Evolutionary conservation across 495 filamentous ascomycete genomes (phyloP).

Genomic region (Aspergillus ellipticus): DNA sequence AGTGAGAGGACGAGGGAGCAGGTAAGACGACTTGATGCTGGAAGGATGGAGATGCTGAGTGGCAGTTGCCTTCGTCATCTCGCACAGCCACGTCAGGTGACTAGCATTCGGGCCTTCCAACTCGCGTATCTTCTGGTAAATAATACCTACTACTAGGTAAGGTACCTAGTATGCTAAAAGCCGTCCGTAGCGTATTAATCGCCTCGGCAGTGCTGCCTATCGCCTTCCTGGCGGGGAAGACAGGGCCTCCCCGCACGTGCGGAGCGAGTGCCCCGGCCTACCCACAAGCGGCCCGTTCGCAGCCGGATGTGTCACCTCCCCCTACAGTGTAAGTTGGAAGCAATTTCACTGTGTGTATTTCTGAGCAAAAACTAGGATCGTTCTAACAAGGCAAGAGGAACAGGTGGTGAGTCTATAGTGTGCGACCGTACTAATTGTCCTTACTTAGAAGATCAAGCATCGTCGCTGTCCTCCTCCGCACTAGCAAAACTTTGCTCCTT

Average conservation of each 20-base stretch:
- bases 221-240: neutral
- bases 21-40: neutral
- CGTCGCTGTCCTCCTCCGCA: constrained; percentile 22
- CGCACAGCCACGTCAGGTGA: neutral
- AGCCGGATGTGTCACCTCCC: too few species aligned
- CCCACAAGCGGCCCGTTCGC: too few species aligned
- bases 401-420: neutral
- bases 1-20: neutral
- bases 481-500: constrained; percentile 45
- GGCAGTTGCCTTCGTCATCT: neutral
- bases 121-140: too few species aligned
- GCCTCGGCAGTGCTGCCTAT: neutral
- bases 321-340: too few species aligned
- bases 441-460: neutral
- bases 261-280: neutral
- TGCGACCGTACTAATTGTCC: neutral
- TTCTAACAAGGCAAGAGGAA: too few species aligned
- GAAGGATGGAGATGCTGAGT: neutral
- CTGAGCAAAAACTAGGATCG: too few species aligned
- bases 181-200: too few species aligned
- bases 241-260: neutral
- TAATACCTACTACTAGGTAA: too few species aligned
- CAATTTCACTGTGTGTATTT: neutral
- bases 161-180: too few species aligned
- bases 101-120: neutral